Conservation (phyloP, 768 basidiomycete species). For the Amanita pseudoporphyria region DNA sequence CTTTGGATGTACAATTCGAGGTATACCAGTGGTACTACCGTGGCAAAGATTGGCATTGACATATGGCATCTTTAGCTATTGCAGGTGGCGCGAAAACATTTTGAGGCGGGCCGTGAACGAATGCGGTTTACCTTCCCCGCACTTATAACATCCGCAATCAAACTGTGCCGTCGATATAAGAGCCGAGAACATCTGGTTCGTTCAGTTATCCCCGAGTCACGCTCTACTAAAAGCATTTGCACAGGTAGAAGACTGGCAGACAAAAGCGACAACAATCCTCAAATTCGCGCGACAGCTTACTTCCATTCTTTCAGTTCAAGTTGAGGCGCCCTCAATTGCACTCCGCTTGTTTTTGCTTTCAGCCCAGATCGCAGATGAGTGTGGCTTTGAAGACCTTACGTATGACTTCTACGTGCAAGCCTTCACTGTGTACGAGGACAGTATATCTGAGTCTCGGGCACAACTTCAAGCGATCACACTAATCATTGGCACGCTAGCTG, state of each 20-base stretch:
- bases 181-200: slow-evolving; percentile 61
- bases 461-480: slow-evolving; percentile 97
- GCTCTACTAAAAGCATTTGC: slow-evolving; percentile 4
- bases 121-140: slow-evolving; percentile 98
- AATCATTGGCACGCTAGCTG: slow-evolving; percentile 85
- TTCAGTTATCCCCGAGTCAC: background rate
- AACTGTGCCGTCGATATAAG: slow-evolving; percentile 88
- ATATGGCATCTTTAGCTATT: slow-evolving; percentile 46
- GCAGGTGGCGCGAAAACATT: slow-evolving; percentile 84
- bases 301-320: slow-evolving; percentile 86
- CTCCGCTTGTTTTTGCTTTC: slow-evolving; percentile 92
- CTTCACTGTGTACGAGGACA: slow-evolving; percentile 96
- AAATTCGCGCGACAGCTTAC: slow-evolving; percentile 93
- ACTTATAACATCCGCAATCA: slow-evolving; percentile 87
- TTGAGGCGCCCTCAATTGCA: slow-evolving; percentile 88
- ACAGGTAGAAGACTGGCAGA: slow-evolving; percentile 87
- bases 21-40: slow-evolving; percentile 30
- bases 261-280: slow-evolving; percentile 79
- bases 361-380: slow-evolving; percentile 91
- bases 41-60: background rate
- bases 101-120: slow-evolving; percentile 85
- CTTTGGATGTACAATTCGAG: slow-evolving; percentile 83
- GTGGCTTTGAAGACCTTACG: slow-evolving; percentile 89
- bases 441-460: slow-evolving; percentile 89
- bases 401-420: slow-evolving; percentile 98